These are phyloP conservation scores for Penicillium paxilli DNA, from an alignment of 495 filamentous ascomycete genomes.

Conservation along the genomic window DNA sequence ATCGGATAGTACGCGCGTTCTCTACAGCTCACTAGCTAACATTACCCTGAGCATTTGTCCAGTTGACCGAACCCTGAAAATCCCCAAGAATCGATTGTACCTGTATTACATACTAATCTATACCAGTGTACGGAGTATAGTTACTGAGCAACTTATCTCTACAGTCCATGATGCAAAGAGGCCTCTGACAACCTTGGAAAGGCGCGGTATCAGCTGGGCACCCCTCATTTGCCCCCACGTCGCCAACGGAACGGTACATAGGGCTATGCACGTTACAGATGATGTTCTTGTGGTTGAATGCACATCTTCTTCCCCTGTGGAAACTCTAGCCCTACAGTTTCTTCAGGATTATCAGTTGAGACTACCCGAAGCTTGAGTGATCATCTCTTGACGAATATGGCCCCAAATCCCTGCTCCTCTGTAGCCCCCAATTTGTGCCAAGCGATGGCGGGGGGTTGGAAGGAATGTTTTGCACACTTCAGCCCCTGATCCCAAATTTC, in stretches of 20 bases:
- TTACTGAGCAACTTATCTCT: too few relatives aligned
- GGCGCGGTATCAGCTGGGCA: too few relatives aligned
- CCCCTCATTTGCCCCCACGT: too few relatives aligned
- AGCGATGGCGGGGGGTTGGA: background rate
- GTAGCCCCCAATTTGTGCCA: background rate
- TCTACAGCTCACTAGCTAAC: too few relatives aligned
- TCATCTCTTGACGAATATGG: too few relatives aligned
- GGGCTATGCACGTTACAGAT: background rate
- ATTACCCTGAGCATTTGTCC: background rate
- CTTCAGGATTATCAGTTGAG: background rate
- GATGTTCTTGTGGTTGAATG: too few relatives aligned
- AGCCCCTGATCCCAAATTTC: background rate
- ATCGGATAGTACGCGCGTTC: background rate
- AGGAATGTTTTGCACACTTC: background rate
- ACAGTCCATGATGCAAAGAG: too few relatives aligned
- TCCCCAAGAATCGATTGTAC: background rate
- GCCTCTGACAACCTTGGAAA: too few relatives aligned
- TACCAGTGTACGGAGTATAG: too few relatives aligned
- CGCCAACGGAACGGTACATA: background rate
- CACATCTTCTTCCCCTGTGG: too few relatives aligned
- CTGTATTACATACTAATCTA: background rate
- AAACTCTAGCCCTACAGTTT: background rate
- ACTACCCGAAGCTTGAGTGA: background rate
- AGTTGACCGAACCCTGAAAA: background rate
- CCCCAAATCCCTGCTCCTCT: too few relatives aligned